These are phyloP conservation scores for Moricandia arvensis DNA, from an alignment of 345 rosid genomes.

Conservation along the genomic window DNA sequence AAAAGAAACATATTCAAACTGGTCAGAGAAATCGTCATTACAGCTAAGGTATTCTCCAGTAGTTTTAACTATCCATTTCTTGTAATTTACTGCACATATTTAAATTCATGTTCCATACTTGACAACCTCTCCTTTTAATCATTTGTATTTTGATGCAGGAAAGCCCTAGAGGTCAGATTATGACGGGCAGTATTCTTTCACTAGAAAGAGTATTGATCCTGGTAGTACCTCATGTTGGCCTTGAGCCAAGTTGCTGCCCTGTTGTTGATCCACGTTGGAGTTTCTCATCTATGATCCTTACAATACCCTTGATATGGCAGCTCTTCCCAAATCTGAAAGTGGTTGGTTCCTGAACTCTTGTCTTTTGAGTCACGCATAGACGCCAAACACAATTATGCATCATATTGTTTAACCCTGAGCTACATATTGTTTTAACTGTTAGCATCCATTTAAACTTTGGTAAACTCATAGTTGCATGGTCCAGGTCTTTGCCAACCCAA, in stretches of 20 bases:
- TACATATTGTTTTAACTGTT: neutral
- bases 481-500: conserved; percentile 72
- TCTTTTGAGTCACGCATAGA: neutral
- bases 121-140: conserved; percentile 17
- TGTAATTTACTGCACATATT: conserved; percentile 23
- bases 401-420: conserved; percentile 22
- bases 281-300: conserved; percentile 83
- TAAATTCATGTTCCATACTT: conserved; percentile 15
- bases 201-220: conserved; percentile 61
- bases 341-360: conserved; percentile 43
- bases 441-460: conserved; percentile 18
- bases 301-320: conserved; percentile 83
- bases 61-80: conserved; percentile 16
- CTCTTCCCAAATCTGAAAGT: conserved; percentile 74
- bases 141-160: conserved; percentile 52
- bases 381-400: neutral
- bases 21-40: conserved; percentile 62
- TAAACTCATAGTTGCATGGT: conserved; percentile 31
- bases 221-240: conserved; percentile 65
- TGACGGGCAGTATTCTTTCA: conserved; percentile 43
- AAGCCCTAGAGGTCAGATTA: conserved; percentile 35
- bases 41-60: conserved; percentile 52
- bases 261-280: conserved; percentile 61
- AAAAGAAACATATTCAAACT: conserved; percentile 54
- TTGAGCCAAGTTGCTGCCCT: conserved; percentile 65